phyloP scores from a whole-genome alignment of 306 rosid genomes.

The Rosa multiflora region DNA sequence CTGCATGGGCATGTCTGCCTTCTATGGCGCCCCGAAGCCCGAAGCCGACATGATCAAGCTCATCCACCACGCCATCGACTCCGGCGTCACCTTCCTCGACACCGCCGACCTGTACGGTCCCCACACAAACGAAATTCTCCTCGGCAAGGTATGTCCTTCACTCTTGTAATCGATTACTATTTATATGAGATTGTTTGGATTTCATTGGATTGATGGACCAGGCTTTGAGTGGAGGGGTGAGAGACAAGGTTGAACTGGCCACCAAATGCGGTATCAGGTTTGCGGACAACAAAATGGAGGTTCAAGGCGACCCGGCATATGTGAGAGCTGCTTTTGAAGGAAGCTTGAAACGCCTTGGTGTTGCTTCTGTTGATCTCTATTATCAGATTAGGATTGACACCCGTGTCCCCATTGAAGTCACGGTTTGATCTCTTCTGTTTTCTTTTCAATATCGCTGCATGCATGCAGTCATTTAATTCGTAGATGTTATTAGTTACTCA shows the following conservation, averaged over 20 bases:
- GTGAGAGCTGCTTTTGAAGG: constrained; percentile 70
- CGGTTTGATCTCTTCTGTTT: constrained; percentile 32
- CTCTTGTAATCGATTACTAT: neutral
- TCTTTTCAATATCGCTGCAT: neutral
- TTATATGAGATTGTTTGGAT: neutral
- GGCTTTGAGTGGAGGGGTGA: constrained; percentile 45
- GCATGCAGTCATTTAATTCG: too few species aligned
- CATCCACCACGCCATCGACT: constrained; percentile 53
- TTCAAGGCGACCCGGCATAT: constrained; percentile 57
- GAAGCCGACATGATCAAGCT: constrained; percentile 62
- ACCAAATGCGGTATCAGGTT: constrained; percentile 48
- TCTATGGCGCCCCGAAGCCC: constrained; percentile 63
- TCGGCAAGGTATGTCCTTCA: constrained; percentile 40
- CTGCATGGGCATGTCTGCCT: constrained; percentile 69
- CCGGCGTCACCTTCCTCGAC: constrained; percentile 68
- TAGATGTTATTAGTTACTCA: too few species aligned
- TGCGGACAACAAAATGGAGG: constrained; percentile 23
- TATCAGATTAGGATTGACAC: constrained; percentile 69
- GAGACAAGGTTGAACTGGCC: constrained; percentile 54
- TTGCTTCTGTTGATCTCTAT: constrained; percentile 67
- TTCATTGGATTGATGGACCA: neutral
- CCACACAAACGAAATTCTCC: constrained; percentile 53
- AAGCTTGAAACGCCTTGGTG: constrained; percentile 62
- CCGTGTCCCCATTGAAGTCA: constrained; percentile 69
- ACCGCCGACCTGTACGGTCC: constrained; percentile 64